Evolutionary conservation across 148 eudicot genomes (phyloP), one percentile per base, ranked within the genome.

Genomic region (Rhododendron henanense): DNA sequence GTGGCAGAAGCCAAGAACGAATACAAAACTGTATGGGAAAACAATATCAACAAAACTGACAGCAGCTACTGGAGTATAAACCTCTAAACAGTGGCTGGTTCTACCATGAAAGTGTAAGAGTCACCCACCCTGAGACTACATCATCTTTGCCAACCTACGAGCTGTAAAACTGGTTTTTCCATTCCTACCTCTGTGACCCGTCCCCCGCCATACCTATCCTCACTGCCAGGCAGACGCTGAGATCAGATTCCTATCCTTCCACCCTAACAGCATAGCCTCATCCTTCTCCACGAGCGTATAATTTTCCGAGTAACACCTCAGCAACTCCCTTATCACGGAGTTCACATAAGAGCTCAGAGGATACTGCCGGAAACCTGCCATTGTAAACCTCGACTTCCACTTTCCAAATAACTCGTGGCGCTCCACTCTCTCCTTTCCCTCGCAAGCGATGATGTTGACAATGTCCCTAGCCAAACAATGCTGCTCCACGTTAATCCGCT

Each of bases 201-300:
- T 0, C 53, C 59, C 81, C 76, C 41, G 63, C 19, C 55, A 16
- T 31, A 19, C 73, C 19, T 31, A 35, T 69, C 35, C n/a, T 76
- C 88, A 95, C 75, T 89, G 93, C 99, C 99, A 96, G 63, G 98
- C 99, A 50, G 99, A 96, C 84, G 98, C 96, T 0, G 99, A 96
- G 51, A 96, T 87, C 74, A 96, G 85, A 88, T 94, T 94, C 82
- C 99, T 87, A 2, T 91, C 92, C 88, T 95, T 95, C 99, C 99
- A 96, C 63, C 99, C 99, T 18, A 96, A 86, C 59, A 96, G 88
- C 94, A 95, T 91, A 25, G 93, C 99, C 21, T 95, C 99, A 76
- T 96, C 98, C 81, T 90, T 94, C 92, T 96, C 99, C 73, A 87
- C 95, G 77, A 95, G 84, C 1, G 93, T 91, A 83, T 96, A 96